Conservation (phyloP, 2,329 filamentous ascomycete genomes). For the Ophiostoma sp. region DNA sequence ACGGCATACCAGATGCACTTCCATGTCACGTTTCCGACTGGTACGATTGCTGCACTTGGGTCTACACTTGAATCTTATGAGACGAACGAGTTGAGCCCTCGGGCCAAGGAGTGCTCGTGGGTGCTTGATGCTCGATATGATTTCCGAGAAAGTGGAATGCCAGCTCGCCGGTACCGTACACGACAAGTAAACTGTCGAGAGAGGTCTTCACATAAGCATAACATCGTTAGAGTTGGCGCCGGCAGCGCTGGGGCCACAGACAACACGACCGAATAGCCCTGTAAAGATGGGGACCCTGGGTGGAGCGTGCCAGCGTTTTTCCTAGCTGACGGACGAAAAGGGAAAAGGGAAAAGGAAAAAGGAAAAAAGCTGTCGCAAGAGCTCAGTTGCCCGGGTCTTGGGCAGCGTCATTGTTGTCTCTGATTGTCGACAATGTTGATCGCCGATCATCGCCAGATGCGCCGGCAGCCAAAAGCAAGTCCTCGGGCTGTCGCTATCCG, state of each 20-base stretch:
- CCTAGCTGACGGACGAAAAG: neutral
- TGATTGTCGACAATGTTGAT: neutral
- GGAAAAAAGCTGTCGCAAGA: neutral
- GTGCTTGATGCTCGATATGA: too few species aligned
- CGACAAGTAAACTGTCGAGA: neutral
- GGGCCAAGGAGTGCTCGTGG: too few species aligned
- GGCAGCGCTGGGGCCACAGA: neutral
- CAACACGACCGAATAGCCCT: slow-evolving; percentile 8
- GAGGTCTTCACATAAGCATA: neutral
- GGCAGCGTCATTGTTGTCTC: slow-evolving; percentile 6
- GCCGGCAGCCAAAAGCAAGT: neutral
- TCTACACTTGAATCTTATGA: too few species aligned
- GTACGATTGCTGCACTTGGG: too few species aligned
- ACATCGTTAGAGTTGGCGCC: neutral
- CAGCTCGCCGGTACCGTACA: neutral
- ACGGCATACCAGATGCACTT: too few species aligned
- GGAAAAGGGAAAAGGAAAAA: neutral
- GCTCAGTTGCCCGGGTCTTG: neutral
- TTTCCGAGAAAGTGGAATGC: neutral
- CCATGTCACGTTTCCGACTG: too few species aligned
- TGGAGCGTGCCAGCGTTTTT: neutral
- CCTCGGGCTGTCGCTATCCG: too few species aligned
- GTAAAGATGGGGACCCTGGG: slow-evolving; percentile 7
- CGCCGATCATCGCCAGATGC: slow-evolving; percentile 6
- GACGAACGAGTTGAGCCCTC: too few species aligned